phyloP scores from a whole-genome alignment of 768 basidiomycete genomes.

The Mrakia gelida region DNA sequence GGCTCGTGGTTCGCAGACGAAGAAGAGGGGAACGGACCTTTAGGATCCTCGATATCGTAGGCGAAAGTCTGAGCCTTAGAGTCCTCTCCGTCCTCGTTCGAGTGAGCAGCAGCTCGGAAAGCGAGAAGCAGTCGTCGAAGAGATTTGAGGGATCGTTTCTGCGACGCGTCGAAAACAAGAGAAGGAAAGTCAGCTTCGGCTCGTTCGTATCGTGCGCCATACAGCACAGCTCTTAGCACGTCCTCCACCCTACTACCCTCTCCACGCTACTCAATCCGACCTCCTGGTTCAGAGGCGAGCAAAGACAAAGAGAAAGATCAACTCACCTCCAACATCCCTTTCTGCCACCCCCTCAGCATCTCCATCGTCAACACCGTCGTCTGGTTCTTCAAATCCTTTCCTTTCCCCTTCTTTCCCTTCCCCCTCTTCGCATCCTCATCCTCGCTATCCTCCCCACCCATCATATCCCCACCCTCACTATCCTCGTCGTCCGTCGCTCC shows the following conservation, averaged over 20 bases:
- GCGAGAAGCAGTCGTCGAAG: conserved; percentile 79
- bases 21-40: conserved; percentile 57
- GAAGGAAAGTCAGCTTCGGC: not conserved
- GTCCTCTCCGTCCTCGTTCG: conserved; percentile 67
- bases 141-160: conserved; percentile 82
- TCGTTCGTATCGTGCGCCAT: too few species aligned
- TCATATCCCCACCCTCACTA: conserved; percentile 23
- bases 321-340: conserved; percentile 72
- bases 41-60: conserved; percentile 79
- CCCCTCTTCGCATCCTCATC: conserved; percentile 47
- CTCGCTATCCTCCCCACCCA: conserved; percentile 29
- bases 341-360: conserved; percentile 78
- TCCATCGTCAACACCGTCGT: conserved; percentile 45
- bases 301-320: not conserved
- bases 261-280: too few species aligned
- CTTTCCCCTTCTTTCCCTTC: conserved; percentile 45
- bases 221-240: too few species aligned
- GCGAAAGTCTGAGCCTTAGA: conserved; percentile 50
- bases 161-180: conserved; percentile 13
- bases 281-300: too few species aligned
- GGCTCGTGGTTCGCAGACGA: not conserved
- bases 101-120: conserved; percentile 82
- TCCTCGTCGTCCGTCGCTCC: conserved; percentile 34
- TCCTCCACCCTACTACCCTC: too few species aligned
- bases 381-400: conserved; percentile 41